Evolutionary conservation across 768 basidiomycete genomes (phyloP), one percentile per base, ranked within the genome.

Genomic region (Serpula lacrymans): DNA sequence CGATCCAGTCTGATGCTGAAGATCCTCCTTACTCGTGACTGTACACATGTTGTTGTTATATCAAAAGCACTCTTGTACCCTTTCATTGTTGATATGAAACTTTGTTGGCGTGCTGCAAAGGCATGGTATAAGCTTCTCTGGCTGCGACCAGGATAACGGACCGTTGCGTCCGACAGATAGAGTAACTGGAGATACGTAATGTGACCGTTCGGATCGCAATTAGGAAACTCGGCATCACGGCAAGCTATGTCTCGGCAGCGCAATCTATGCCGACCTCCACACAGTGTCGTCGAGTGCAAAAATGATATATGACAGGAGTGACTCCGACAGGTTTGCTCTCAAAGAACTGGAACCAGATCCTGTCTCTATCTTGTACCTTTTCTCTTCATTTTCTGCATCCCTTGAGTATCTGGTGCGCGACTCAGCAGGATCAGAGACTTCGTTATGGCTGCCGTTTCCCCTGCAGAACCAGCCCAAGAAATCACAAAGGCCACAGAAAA

Each of bases 261-360:
- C 20, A 6, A 33, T 14, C n/a, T 14, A 18, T 14, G 14, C n/a
- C n/a, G n/a, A 14, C 26, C 12, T 14, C 17, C 9, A 39, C 17
- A 33, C 9, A 8, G 11, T 21, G 3, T 22, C 9, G 14, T 13
- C 18, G 12, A 21, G 38, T 21, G 7, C 14, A 37, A 26, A 8
- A 14, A 16, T 12, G 36, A 6, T 13, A 18, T 21, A 39, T 39
- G 31, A 36, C 38, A 39, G 5, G 10, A 6, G 34, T 35, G n/a
- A 28, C n/a, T 5, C n/a, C 43, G 11, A 12, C 45, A 24, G 29
- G 27, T 37, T n/a, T n/a, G n/a, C n/a, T n/a, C n/a, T n/a, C n/a
- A n/a, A n/a, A n/a, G n/a, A n/a, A n/a, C 24, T 33, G 31, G 31
- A 18, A 33, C 31, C 14, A 18, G 20, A 33, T 33, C 31, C 31